Evolutionary conservation across 2,329 filamentous ascomycete species (phyloP), one percentile per base, ranked within the genome.

Genomic region (Alternaria ethzedia): DNA sequence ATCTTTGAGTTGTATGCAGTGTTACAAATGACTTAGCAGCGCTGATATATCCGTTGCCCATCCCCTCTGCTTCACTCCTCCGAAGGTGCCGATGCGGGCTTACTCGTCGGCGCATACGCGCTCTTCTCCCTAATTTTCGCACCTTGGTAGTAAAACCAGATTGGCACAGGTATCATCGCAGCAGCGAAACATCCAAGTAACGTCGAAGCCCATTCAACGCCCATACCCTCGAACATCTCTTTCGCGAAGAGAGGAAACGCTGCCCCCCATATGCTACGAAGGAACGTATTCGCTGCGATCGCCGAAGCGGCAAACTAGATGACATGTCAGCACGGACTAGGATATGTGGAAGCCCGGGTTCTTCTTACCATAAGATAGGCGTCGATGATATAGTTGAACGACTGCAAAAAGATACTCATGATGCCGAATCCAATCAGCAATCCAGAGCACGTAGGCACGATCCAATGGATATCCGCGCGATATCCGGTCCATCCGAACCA

Each of bases 371-470:
- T 87, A 43, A 88, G 80, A 71, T 88, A 88, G 0, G 86, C 84
- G 65, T 88, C 86, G 49, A 89, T 86, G n/a, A 89, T 78, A 67
- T 89, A 89, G 70, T 88, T 88, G 69, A 88, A 81, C 32, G 83
- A 78, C 68, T 87, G 86, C 17, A 89, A 79, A 76, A 88, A 89
- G 64, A 89, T 87, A 32, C 83, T 80, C 67, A 88, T 75, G 12
- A 88, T 81, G 3, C 87, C 87, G 59, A 88, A 88, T 0, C 87
- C 86, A 4, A 85, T 86, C 54, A 86, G 81, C 0, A 88, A 62
- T 11, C 87, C 87, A 43, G 77, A 79, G 2, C 80, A 60, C 1
- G 79, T 80, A 6, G 80, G 80, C 6, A 79, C 79, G 25, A 81
- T 81, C 80, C 80, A 82, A 57, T 81, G 80, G 51, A 86, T 79